phyloP scores from a whole-genome alignment of 768 basidiomycete genomes.

The Fistulinella prunicolor region DNA sequence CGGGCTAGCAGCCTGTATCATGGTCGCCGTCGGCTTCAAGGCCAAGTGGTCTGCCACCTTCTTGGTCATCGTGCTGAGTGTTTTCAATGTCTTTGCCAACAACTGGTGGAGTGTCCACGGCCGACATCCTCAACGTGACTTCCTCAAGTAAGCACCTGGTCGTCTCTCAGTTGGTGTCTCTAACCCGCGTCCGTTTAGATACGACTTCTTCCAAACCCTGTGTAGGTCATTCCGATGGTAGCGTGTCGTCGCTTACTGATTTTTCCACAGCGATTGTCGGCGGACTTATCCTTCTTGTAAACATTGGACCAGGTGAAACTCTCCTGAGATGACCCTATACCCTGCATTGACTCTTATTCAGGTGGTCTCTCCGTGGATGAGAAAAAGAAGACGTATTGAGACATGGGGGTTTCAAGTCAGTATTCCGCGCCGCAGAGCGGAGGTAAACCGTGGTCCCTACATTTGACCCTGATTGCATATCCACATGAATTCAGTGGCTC shows the following conservation, averaged over 20 bases:
- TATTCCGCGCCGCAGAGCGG: neutral
- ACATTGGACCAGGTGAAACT: slow-evolving; percentile 87
- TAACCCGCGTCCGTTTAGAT: slow-evolving; percentile 47
- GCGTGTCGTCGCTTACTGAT: slow-evolving; percentile 2
- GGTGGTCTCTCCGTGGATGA: slow-evolving; percentile 97
- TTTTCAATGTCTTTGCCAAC: slow-evolving; percentile 98
- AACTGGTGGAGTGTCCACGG: slow-evolving; percentile 97
- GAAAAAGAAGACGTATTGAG: slow-evolving; percentile 93
- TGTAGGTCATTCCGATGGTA: slow-evolving; percentile 37
- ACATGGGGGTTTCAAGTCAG: neutral
- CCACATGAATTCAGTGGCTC: slow-evolving; percentile 9
- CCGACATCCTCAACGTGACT: slow-evolving; percentile 93
- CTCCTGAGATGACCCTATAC: neutral
- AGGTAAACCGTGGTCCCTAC: slow-evolving; percentile 10
- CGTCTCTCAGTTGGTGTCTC: slow-evolving; percentile 1
- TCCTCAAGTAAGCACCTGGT: slow-evolving; percentile 77
- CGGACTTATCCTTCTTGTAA: slow-evolving; percentile 93
- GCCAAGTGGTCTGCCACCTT: slow-evolving; percentile 98
- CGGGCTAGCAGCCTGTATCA: slow-evolving; percentile 87
- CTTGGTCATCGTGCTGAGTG: slow-evolving; percentile 84
- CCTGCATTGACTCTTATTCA: slow-evolving; percentile 24
- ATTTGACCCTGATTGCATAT: slow-evolving; percentile 19
- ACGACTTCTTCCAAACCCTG: slow-evolving; percentile 99
- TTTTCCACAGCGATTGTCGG: slow-evolving; percentile 77
- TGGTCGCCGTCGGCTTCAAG: slow-evolving; percentile 99